These are phyloP conservation scores for Sicyos baderoa DNA, from an alignment of 306 rosid genomes.

Conservation along the genomic window DNA sequence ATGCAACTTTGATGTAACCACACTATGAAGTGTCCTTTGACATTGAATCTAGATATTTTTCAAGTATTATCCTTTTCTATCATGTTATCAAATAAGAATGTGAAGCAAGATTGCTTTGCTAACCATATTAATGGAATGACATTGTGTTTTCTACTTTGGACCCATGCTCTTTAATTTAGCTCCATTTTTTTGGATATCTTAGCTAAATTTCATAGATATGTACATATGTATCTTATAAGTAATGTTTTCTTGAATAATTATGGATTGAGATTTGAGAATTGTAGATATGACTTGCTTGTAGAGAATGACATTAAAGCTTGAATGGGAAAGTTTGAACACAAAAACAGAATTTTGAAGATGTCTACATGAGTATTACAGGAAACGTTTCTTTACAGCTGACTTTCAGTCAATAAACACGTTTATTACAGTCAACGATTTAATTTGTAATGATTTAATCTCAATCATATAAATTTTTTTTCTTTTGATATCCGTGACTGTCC, in stretches of 20 bases:
- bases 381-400: background rate
- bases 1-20: background rate
- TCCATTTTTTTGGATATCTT: too few relatives aligned
- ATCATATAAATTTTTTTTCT: too few relatives aligned
- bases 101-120: background rate
- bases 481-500: too few relatives aligned
- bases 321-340: background rate
- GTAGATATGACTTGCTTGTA: too few relatives aligned
- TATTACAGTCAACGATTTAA: too few relatives aligned
- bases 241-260: too few relatives aligned
- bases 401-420: too few relatives aligned
- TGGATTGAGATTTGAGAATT: too few relatives aligned
- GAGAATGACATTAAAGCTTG: background rate
- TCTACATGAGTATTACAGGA: background rate
- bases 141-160: background rate
- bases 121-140: background rate
- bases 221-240: too few relatives aligned
- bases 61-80: background rate
- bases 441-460: too few relatives aligned
- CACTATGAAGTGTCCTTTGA: background rate
- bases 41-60: background rate
- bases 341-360: background rate
- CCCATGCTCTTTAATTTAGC: background rate
- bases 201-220: background rate
- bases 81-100: background rate